Evolutionary conservation across 306 rosid species (phyloP).

Genomic region (Cicer judaicum): DNA sequence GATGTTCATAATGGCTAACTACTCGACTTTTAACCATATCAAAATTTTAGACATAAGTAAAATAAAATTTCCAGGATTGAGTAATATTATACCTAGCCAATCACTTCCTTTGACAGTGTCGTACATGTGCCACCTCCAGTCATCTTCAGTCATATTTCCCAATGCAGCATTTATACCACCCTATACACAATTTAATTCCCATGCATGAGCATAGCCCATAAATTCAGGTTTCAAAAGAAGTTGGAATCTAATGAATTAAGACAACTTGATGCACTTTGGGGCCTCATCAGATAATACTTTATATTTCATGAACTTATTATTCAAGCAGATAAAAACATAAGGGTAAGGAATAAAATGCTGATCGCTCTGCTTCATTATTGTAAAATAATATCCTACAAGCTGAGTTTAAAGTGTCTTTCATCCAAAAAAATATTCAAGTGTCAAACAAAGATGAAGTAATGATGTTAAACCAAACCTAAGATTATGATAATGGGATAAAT

Average conservation of each 20-base stretch:
- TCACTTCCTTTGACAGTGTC: slow-evolving; percentile 97
- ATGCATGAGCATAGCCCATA: slow-evolving; percentile 26
- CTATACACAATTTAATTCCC: slow-evolving; percentile 46
- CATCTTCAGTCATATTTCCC: slow-evolving; percentile 95
- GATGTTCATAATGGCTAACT: slow-evolving; percentile 9
- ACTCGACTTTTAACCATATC: neutral
- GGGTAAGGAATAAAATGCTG: neutral
- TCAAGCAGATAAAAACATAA: neutral
- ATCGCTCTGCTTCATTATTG: neutral
- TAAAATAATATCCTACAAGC: neutral
- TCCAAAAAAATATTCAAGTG: neutral
- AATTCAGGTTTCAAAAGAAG: slow-evolving; percentile 5
- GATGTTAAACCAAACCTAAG: neutral
- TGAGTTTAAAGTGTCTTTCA: slow-evolving; percentile 15
- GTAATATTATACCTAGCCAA: slow-evolving; percentile 68
- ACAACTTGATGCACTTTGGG: slow-evolving; percentile 14
- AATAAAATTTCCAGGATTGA: neutral
- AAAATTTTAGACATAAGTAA: slow-evolving; percentile 22
- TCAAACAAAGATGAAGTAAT: slow-evolving; percentile 4
- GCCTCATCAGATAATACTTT: neutral
- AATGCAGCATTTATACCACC: slow-evolving; percentile 97
- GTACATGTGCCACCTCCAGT: slow-evolving; percentile 99
- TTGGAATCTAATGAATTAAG: slow-evolving; percentile 2
- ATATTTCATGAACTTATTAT: slow-evolving; percentile 1
- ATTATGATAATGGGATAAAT: neutral